Evolutionary conservation across 164 flowering plant genomes (phyloP), one percentile per base, ranked within the genome.

Genomic region (Dillenia turbinata): DNA sequence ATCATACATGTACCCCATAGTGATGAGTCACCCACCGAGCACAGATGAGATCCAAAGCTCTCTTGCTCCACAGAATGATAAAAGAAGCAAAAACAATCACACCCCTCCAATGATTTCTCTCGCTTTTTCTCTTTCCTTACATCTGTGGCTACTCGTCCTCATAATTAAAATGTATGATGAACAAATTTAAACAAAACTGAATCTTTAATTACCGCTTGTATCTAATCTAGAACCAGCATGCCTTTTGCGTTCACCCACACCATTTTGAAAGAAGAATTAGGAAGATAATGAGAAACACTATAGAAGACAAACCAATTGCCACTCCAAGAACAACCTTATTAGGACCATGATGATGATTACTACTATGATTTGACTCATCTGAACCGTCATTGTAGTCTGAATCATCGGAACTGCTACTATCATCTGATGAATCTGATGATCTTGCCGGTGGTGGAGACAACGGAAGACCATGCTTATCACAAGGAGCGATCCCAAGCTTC

Each of bases 251-350:
- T 78, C 78, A 86, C 53, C 74, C 66, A 75, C 97, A 94, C 65
- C 96, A 81, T 69, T 78, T 94, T 1, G 91, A 85, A 56, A 87
- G 73, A 53, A 82, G 79, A 57, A 94, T 68, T 44, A 89, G 62
- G 85, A 94, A 90, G 54, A 91, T 75, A 64, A 94, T 89, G 12
- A 94, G 75, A 70, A 94, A 94, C 7, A 89, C 83, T 24, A 94
- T 78, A 6, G 93, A 83, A 8, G 97, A 82, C 58, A 94, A 83
- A 61, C 76, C 97, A 85, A 94, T 89, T 40, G 96, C 95, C 51
- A 89, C 84, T 15, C 92, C 98, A 76, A 94, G 91, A 67, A 94
- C 96, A 61, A 89, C 71, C 85, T 87, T 91, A 68, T 68, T 90
- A 13, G 97, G 96, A 9, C 97, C 98, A 60, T 80, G 87, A 11